Percentiles rank a stretch among this genome's conserved stretches.
Conservation (phyloP, 139 green algal genomes). For the Asterochloris sp. region DNA sequence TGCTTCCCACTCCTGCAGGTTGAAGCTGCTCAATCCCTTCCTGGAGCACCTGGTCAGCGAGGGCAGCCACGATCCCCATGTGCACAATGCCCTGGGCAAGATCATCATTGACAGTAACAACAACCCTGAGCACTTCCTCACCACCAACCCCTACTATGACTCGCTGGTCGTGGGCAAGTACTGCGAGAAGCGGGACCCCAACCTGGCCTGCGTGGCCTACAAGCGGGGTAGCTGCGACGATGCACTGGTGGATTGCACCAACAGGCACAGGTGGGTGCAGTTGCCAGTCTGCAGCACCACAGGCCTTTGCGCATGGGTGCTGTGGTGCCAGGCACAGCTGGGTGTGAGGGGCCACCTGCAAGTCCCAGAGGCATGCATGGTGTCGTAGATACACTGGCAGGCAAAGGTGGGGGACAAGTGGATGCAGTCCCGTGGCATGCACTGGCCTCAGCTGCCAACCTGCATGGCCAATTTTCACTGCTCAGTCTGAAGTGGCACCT, state of each 20-base stretch:
- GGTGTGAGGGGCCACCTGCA: too few species aligned
- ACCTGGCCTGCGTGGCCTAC: conserved; percentile 94
- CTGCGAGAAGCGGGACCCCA: conserved; percentile 97
- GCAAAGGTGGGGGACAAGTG: too few species aligned
- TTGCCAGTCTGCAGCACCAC: background rate
- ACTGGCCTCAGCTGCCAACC: too few species aligned
- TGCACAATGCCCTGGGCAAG: conserved; percentile 99
- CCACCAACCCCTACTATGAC: conserved; percentile 99
- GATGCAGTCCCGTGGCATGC: too few species aligned
- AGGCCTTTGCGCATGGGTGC: too few species aligned
- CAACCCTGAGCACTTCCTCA: conserved; percentile 99
- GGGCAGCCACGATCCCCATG: conserved; percentile 84
- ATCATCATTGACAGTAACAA: conserved; percentile 99
- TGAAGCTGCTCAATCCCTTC: conserved; percentile 96
- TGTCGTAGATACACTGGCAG: too few species aligned
- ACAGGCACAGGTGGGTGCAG: conserved; percentile 30
- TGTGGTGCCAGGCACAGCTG: too few species aligned
- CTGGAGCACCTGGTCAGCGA: conserved; percentile 98
- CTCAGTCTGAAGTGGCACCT: too few species aligned
- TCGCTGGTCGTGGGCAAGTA: conserved; percentile 85
- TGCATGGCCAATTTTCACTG: too few species aligned
- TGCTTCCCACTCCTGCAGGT: conserved; percentile 69
- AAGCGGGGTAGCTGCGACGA: conserved; percentile 96
- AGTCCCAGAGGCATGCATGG: too few species aligned
- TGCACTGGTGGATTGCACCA: conserved; percentile 94